Base-by-base conservation (phyloP, 305 asterid species). In the Fraxinus sp. region DNA sequence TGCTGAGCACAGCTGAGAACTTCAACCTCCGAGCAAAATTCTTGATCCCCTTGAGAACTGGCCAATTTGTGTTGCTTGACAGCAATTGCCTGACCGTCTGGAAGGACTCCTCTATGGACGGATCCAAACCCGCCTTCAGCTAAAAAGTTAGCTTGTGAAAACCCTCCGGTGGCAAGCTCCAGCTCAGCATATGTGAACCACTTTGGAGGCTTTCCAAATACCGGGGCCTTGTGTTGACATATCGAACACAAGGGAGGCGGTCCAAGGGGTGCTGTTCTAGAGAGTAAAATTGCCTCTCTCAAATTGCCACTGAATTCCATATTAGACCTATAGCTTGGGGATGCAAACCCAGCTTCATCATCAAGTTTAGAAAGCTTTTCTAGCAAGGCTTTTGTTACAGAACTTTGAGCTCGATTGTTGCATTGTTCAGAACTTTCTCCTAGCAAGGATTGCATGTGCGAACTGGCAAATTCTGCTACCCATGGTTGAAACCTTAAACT, bases 111-210 rank as follows among this genome's bases (percentile, higher is more conserved):
- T 75, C 98, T 84, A 66, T 97, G 98, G 46, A 97, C 99, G 0
- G 99, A 95, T n/a, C 99, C 99, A 39, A 84, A 97, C 18, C 99
- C 99, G 32, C 99, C 99, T 84, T 95, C 99, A 0, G 99, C 99
- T 74, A 92, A 86, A 82, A 95, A 97, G 85, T 95, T 95, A 18
- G 92, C 96, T 80, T 90, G 91, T 0, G 98, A 92, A 83, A 97
- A 97, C 1, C 97, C 95, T 16, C 97, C 97, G 0, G 98, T 97
- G 26, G 98, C 98, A 26, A 90, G 94, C 91, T 97, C 98, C 80
- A 95, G 88, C 73, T 97, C 98, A 0, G 94, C 86, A 28, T 86
- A 97, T 5, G 96, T 85, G 83, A 97, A 97, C 99, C 98, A 93
- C 83, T 89, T 91, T 0, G 99, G 98, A 20, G 98, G 99, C 88